Evolutionary conservation across 345 rosid genomes (phyloP), one percentile per base, ranked within the genome.

Genomic region (Sisymbrium altissimum): DNA sequence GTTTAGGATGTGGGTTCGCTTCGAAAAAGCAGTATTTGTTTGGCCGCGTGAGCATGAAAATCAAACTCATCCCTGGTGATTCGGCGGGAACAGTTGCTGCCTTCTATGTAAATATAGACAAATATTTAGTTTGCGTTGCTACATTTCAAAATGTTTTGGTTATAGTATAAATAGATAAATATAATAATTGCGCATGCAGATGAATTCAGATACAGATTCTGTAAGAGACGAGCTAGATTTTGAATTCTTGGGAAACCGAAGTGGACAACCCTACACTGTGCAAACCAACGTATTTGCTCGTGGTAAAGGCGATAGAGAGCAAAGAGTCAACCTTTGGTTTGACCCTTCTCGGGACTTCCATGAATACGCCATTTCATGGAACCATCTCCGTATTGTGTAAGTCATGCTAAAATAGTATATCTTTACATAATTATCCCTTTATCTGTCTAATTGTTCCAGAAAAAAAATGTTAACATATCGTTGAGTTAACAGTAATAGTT

Each of bases 31-130:
- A 77, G 39, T 93, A 91, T 76, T 64, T 91, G 83, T 93, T 87
- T 30, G 97, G 97, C 56, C 89, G 83, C 14, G 90, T 93, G 6
- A 88, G 97, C 88, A 86, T 93, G 91, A 89, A 83, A 83, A 88
- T 93, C 83, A 93, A 91, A 85, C 97, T 93, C 55, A 6, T 93
- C 63, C 84, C 92, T 0, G 98, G 98, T 7, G 98, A 77, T 59
- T 71, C 81, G 1, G 81, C 77, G 5, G 81, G 81, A 35, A 77
- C 81, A 35, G 81, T 77, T 11, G 61, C 77, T 58, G 77, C 81
- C 29, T 78, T 78, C 64, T 78, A 78, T 13, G 73, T 72, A 78
- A 64, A 17, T 40, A 32, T 5, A 41, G 15, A 4, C 3, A 59
- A 6, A 64, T 14, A n/a, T 60, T 38, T 65, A 21, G 39, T 53